phyloP scores from a whole-genome alignment of 768 basidiomycete species.

The Naematelia encephala region DNA sequence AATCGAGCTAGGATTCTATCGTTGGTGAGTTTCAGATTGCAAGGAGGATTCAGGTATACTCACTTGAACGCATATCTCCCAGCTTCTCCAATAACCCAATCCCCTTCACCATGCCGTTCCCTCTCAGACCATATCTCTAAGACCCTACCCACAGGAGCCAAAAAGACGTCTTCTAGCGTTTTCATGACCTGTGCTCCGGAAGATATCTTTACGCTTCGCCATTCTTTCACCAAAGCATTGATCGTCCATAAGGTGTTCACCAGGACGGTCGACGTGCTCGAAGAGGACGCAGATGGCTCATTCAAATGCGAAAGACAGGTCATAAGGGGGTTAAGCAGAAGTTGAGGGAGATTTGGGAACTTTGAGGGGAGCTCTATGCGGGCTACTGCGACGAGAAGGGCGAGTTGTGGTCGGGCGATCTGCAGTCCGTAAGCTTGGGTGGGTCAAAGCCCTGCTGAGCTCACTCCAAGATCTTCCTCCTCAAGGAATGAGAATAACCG shows the following conservation, averaged over 20 bases:
- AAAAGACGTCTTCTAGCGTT: conserved; percentile 33
- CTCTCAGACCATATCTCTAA: conserved; percentile 28
- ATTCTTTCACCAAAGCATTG: conserved; percentile 49
- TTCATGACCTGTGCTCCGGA: conserved; percentile 42
- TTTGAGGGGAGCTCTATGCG: conserved; percentile 43
- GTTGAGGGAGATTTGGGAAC: conserved; percentile 42
- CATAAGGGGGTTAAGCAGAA: conserved; percentile 41
- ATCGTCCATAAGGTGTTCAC: conserved; percentile 49
- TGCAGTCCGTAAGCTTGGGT: conserved; percentile 5
- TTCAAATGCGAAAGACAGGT: conserved; percentile 34
- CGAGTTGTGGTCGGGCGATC: conserved; percentile 48
- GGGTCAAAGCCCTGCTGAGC: background rate
- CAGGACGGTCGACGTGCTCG: conserved; percentile 33
- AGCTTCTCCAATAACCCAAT: conserved; percentile 23
- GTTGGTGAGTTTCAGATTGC: background rate
- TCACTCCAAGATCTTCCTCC: conserved; percentile 38
- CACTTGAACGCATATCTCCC: conserved; percentile 37
- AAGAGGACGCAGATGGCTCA: conserved; percentile 17
- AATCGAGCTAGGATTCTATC: conserved; percentile 42
- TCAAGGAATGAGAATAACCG: conserved; percentile 46
- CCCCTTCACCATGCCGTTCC: conserved; percentile 13
- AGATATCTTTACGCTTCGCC: conserved; percentile 45
- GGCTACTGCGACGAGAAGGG: conserved; percentile 40
- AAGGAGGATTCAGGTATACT: background rate
- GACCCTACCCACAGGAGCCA: conserved; percentile 26